Base-by-base conservation (phyloP, 345 rosid species). In the Eucalyptus rudis region DNA sequence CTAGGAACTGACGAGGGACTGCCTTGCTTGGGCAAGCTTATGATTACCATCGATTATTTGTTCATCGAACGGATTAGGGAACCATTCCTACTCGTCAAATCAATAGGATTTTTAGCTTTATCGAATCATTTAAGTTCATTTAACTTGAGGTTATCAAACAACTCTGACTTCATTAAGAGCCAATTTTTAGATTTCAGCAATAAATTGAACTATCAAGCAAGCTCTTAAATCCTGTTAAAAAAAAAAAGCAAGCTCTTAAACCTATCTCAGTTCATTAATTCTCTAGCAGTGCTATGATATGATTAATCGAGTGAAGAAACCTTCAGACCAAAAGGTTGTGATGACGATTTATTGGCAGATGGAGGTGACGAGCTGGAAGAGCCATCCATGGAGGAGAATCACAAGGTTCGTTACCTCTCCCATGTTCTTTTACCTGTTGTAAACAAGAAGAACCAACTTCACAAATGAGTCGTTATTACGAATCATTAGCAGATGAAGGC, bases 11-110 rank as follows among this genome's bases (percentile, higher is more conserved):
- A 47, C 12, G 12, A 43, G 49, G 49, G 49, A 47, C 49, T 47
- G 4, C 10, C 49, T 47, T 10, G 49, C 49, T 47, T 11, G 13
- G 19, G 62, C 64, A 25, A 58, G n/a, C n/a, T 25, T 58, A 1
- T 58, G 0, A 58, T 25, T 25, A 58, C 0, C 7, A 12, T 27
- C 1, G 2, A 25, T 11, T 11, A 25, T 59, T 59, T 29, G 33
- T 62, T 27, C 0, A 62, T 27, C 17, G 4, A 59, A 59, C 4
- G 8, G 8, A 62, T 62, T 29, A 29, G 68, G 33, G 4, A 62
- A 13, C 2, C 68, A 62, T 62, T 62, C 33, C 33, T 13, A 29
- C 68, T 62, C 1, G 0, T 6, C 33, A 13, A 8, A 6, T 29
- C 2, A 29, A 62, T 29, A 25, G 68, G 15, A 10, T 13, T 62